Percentiles rank a stretch among this genome's conserved stretches.
Evolutionary conservation across 2,329 filamentous ascomycete species (phyloP).

Genomic region (Ophiosphaerella korrae): DNA sequence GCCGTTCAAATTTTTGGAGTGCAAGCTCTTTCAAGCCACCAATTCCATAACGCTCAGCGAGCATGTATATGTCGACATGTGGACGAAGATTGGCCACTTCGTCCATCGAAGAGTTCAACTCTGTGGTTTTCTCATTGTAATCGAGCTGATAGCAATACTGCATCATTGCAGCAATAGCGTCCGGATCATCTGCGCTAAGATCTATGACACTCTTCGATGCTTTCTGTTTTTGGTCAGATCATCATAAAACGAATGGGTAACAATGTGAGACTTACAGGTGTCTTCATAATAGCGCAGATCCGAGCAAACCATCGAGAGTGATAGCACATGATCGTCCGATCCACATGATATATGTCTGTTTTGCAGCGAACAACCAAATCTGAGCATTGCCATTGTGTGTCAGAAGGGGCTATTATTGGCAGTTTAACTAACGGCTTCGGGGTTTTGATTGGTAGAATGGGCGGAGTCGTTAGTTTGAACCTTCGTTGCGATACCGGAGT

Average conservation of each 20-base stretch:
- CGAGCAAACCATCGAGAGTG: slow-evolving; percentile 39
- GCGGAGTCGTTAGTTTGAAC: no score
- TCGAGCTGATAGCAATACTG: slow-evolving; percentile 41
- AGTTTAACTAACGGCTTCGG: slow-evolving; percentile 4
- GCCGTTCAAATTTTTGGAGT: slow-evolving; percentile 33
- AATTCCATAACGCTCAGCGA: slow-evolving; percentile 36
- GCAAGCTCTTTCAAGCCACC: slow-evolving; percentile 31
- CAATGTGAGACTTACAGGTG: slow-evolving; percentile 14
- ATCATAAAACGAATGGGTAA: not conserved
- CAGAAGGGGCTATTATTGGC: not conserved
- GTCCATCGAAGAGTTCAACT: slow-evolving; percentile 21
- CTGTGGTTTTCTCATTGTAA: slow-evolving; percentile 31
- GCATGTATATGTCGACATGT: slow-evolving; percentile 36
- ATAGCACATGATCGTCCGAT: slow-evolving; percentile 36
- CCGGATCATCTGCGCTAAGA: slow-evolving; percentile 37
- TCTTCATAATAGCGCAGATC: slow-evolving; percentile 33
- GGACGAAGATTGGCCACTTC: slow-evolving; percentile 27
- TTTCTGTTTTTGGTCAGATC: slow-evolving; percentile 23
- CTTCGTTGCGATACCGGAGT: no score
- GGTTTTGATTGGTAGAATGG: not conserved
- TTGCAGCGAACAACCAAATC: slow-evolving; percentile 36
- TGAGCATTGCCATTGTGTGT: slow-evolving; percentile 25
- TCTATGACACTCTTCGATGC: slow-evolving; percentile 33
- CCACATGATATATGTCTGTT: slow-evolving; percentile 36
- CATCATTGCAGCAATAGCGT: slow-evolving; percentile 41